Evolutionary conservation across 768 basidiomycete genomes (phyloP), one percentile per base, ranked within the genome.

Genomic region (Collybia sp.): DNA sequence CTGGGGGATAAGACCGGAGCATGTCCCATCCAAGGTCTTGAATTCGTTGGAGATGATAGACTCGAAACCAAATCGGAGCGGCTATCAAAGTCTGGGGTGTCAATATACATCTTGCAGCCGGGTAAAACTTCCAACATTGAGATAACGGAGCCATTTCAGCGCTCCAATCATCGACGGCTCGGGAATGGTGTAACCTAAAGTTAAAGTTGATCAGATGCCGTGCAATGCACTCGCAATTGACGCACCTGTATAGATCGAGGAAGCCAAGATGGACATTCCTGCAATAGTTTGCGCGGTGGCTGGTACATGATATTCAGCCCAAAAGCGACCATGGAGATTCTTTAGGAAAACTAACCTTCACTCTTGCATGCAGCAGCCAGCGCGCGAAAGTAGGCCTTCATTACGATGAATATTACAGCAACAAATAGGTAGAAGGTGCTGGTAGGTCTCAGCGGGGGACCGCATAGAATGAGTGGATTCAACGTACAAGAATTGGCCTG

Each of bases 31-130:
- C 5, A 87, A 62, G 0, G 77, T 83, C 51, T 76, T 79, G 66
- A 93, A 93, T 62, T 95, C 90, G 65, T 93, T 94, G 17, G 79
- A 70, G 61, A 94, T 70, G 30, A 93, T 60, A 0, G 76, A 72
- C 50, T 91, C 86, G 58, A 93, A 93, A 0, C 64, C 51, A 25
- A 54, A 80, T 74, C 70, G 80, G 72, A 47, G 64, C 64, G 13
- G 75, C 77, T 63, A 36, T 42, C 40, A 3, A 32, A 25, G 25
- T 37, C 43, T 20, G 44, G 6, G 40, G 36, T 36, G 50, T 47
- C 40, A 36, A 40, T 20, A n/a, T 5, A 3, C 30, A 15, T 11
- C 11, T 2, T 19, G 32, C 12, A 37, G 30, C 6, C 5, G 30
- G 13, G 43, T 13, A 17, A 3, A 2, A 8, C 48, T 68, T 52